Evolutionary conservation across 2,329 filamentous ascomycete genomes (phyloP).

Genomic region (Fusarium stilboides): DNA sequence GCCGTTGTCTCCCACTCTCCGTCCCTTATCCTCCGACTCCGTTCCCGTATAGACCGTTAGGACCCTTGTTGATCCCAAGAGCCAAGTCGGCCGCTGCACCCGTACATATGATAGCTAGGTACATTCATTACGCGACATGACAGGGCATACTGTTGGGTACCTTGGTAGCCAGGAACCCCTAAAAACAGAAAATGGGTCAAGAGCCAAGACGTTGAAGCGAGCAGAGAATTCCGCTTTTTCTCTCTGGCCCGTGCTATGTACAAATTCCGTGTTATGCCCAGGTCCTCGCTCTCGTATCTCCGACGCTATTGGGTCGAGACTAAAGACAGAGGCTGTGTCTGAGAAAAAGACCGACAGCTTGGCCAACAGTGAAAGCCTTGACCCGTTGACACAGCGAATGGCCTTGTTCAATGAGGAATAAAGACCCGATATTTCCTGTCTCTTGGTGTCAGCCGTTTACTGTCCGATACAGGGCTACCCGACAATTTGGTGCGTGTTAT

Average conservation of each 20-base stretch:
- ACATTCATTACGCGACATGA: not conserved
- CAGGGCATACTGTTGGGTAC: constrained; percentile 2
- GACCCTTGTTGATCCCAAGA: constrained; percentile 9
- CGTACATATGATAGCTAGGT: constrained; percentile 6
- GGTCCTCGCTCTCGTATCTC: no score
- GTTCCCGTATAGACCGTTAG: constrained; percentile 5
- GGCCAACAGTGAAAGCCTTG: not conserved
- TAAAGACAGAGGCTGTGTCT: not conserved
- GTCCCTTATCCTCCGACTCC: no score
- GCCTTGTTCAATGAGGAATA: no score
- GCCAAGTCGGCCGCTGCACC: constrained; percentile 22
- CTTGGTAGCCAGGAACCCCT: not conserved
- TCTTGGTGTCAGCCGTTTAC: not conserved
- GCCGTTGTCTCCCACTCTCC: no score
- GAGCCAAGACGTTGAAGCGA: no score
- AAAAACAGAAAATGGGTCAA: not conserved
- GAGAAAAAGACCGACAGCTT: not conserved
- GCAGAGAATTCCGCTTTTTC: no score
- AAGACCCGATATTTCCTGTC: not conserved
- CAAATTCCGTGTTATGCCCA: no score
- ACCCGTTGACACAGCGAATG: no score
- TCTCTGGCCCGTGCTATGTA: no score
- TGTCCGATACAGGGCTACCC: constrained; percentile 2
- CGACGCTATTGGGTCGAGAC: no score
- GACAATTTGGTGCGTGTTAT: constrained; percentile 9